Conservation (phyloP, 345 rosid species). For the Eucalyptus victrix region DNA sequence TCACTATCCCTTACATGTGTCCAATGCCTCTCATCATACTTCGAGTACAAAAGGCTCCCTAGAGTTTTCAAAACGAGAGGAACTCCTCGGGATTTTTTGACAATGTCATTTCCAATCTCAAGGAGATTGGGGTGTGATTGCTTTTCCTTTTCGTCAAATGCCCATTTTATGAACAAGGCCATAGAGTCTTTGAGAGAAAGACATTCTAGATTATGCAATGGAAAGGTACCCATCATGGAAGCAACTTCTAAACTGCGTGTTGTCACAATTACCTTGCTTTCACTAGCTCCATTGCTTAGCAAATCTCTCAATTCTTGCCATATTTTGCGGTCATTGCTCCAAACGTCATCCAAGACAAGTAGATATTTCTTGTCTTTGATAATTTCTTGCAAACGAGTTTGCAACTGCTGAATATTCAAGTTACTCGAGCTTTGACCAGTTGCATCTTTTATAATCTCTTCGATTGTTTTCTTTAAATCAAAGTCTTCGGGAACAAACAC, state of each 20-base stretch:
- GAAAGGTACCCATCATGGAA: background rate
- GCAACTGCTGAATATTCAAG: background rate
- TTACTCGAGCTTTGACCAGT: background rate
- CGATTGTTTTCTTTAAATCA: background rate
- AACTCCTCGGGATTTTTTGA: too few relatives aligned
- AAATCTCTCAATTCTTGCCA: background rate
- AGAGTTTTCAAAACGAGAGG: too few relatives aligned
- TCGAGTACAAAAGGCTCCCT: too few relatives aligned
- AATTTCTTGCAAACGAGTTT: background rate
- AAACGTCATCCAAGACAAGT: background rate
- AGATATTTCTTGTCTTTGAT: background rate
- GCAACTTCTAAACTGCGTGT: background rate
- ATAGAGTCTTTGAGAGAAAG: too few relatives aligned
- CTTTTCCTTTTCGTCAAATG: too few relatives aligned
- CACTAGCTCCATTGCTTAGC: background rate
- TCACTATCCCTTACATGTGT: too few relatives aligned
- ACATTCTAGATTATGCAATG: accelerated
- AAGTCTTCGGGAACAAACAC: background rate
- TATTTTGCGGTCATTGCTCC: background rate
- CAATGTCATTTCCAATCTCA: too few relatives aligned
- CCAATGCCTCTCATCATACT: accelerated
- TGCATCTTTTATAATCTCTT: background rate
- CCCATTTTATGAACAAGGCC: too few relatives aligned
- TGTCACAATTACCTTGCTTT: background rate
- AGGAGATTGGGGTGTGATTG: too few relatives aligned